A percentile compares a stretch with the other conserved stretches of the same genome.
Evolutionary conservation across 345 rosid species (phyloP).

Genomic region (Mangifera indica): DNA sequence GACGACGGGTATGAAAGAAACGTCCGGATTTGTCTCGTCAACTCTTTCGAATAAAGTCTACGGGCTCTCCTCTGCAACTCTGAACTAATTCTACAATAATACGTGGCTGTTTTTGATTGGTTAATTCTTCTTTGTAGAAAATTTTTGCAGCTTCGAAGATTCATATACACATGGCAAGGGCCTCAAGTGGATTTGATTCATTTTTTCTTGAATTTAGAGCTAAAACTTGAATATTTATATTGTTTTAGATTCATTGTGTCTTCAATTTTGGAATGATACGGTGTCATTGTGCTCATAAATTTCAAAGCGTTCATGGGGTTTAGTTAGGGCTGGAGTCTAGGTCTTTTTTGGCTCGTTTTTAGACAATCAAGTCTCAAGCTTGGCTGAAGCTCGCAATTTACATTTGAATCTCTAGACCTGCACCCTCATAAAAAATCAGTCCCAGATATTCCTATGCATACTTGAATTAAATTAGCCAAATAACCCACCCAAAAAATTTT

Average conservation of each 20-base stretch:
- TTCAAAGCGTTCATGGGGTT: background rate
- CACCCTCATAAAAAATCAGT: background rate
- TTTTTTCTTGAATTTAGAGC: background rate
- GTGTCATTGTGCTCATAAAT: background rate
- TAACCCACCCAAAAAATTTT: no score
- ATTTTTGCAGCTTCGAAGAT: conserved; percentile 72
- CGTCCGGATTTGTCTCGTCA: conserved; percentile 70
- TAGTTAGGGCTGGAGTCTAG: background rate
- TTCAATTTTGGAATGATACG: background rate
- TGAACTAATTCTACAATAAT: background rate
- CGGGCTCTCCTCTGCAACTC: background rate
- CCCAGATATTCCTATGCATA: no score
- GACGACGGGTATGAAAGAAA: conserved; percentile 67
- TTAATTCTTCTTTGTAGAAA: conserved; percentile 30
- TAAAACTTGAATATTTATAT: background rate
- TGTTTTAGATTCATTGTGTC: background rate
- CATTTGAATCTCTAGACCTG: no score
- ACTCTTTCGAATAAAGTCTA: conserved; percentile 60
- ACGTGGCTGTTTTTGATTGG: background rate
- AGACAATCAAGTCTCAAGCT: no score
- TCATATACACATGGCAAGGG: conserved; percentile 76
- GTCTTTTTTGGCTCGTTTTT: no score
- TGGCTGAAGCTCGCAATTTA: no score
- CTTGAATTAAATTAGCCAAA: no score
- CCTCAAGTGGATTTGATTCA: conserved; percentile 54